Percentiles rank a stretch among this genome's conserved stretches.
Evolutionary conservation across 2,329 filamentous ascomycete species (phyloP).

Genomic region (Macroventuria anomochaeta): DNA sequence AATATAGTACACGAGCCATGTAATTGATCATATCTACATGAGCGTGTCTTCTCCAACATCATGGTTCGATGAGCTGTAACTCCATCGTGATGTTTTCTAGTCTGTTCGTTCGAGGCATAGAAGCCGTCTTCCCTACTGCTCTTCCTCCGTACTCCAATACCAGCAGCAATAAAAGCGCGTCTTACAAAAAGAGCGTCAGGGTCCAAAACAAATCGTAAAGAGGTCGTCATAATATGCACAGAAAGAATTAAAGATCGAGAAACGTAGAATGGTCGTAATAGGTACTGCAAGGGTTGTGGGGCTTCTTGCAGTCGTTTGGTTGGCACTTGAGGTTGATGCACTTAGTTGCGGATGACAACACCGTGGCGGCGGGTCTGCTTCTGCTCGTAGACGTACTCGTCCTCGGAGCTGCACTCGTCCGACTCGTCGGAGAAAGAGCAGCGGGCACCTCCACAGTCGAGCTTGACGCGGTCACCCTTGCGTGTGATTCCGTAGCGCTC

Average conservation of each 20-base stretch:
- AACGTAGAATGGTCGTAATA: slow-evolving; percentile 22
- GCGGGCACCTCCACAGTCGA: slow-evolving; percentile 89
- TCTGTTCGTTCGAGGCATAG: slow-evolving; percentile 9
- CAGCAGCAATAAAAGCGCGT: slow-evolving; percentile 19
- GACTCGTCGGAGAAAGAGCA: slow-evolving; percentile 81
- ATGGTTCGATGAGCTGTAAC: slow-evolving; percentile 12
- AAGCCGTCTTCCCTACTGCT: slow-evolving; percentile 11
- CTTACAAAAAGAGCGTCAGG: slow-evolving; percentile 17
- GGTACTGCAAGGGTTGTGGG: too few relatives aligned
- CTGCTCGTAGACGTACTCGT: slow-evolving; percentile 62
- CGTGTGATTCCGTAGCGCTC: slow-evolving; percentile 97
- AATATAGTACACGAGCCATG: slow-evolving; percentile 13
- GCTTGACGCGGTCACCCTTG: slow-evolving; percentile 89
- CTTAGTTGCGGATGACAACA: slow-evolving; percentile 51
- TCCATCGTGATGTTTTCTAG: slow-evolving; percentile 16
- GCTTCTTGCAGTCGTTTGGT: too few relatives aligned
- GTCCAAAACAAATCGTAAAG: slow-evolving; percentile 26
- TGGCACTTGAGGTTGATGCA: slow-evolving; percentile 1
- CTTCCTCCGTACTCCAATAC: slow-evolving; percentile 16
- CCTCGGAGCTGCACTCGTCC: slow-evolving; percentile 73
- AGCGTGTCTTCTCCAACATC: slow-evolving; percentile 23
- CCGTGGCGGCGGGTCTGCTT: slow-evolving; percentile 57
- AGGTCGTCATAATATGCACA: slow-evolving; percentile 37
- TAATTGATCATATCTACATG: slow-evolving; percentile 22
- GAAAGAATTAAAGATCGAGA: slow-evolving; percentile 28